Base-by-base conservation (phyloP, 1,139 yeast species). In the Saccharomyces hybrid region DNA sequence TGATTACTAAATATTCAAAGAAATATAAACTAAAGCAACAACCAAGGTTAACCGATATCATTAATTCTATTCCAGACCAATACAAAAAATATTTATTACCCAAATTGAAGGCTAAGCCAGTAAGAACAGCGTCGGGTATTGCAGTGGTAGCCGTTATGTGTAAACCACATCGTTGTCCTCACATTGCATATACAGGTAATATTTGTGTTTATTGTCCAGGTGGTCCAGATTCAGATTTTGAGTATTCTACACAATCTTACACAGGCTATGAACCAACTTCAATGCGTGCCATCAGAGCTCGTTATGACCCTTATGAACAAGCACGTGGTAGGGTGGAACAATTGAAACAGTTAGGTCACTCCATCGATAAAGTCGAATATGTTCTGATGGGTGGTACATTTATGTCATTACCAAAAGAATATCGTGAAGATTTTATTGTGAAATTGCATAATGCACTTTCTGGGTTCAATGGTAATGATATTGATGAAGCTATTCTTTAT, bases 111-210 rank as follows among this genome's bases (percentile, higher is more conserved):
- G 99, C 99, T 29, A 93, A 93, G 71, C 99, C 99, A 0, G 98
- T 93, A 51, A 81, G 99, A 71, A 95, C 99, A 0, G 99, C 99
- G 0, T 88, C 96, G 9, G 99, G 93, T 66, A 95, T 93, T 57
- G 99, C 99, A 5, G 99, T 93, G 25, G 99, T 93, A 51, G 99
- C 99, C 0, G 98, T 95, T 41, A 93, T 95, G 98, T 93, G 98
- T 75, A 95, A 93, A 71, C 99, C 99, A 3, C 99, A 93, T 71
- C 80, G 99, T 74, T 93, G 99, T 73, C 99, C 99, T 32, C 99
- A 93, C 71, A 95, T 93, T 66, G 98, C 99, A 32, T 95, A 93
- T 70, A 93, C 99, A 0, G 99, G 99, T 57, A 93, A 93, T 67
- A 93, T 93, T 59, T 93, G 99, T 76, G 99, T 93, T 14, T 93